phyloP scores from a whole-genome alignment of 257 asterid species.

The Solanum arcanum region DNA sequence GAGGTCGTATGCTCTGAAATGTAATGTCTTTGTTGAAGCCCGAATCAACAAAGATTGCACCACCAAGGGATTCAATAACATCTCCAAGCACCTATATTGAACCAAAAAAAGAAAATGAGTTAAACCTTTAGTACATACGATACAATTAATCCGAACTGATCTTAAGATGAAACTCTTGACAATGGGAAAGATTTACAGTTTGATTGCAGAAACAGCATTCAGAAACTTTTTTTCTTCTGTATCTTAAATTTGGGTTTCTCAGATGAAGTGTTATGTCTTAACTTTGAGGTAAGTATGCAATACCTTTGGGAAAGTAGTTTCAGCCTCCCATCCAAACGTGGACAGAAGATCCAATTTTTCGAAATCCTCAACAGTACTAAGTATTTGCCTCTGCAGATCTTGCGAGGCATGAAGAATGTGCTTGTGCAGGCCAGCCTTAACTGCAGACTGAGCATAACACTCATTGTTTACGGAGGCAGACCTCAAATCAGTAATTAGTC shows the following conservation, averaged over 20 bases:
- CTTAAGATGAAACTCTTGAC: not conserved
- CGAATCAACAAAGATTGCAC: constrained; percentile 72
- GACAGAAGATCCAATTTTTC: constrained; percentile 6
- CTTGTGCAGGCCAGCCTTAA: constrained; percentile 49
- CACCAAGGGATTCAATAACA: constrained; percentile 66
- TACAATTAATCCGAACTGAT: not conserved
- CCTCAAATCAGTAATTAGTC: constrained; percentile 66
- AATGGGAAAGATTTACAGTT: not conserved
- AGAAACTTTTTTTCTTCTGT: not conserved
- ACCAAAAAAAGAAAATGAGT: constrained; percentile 6
- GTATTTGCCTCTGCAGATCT: constrained; percentile 48
- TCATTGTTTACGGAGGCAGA: constrained; percentile 80
- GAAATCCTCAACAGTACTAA: constrained; percentile 8
- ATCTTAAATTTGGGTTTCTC: not conserved
- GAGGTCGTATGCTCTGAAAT: constrained; percentile 46
- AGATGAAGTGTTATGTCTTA: not conserved
- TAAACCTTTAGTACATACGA: not conserved
- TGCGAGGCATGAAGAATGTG: constrained; percentile 58
- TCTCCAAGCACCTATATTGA: constrained; percentile 65
- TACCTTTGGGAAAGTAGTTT: constrained; percentile 62
- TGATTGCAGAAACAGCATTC: not conserved
- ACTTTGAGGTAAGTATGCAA: not conserved
- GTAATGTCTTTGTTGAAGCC: constrained; percentile 38
- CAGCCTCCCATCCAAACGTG: constrained; percentile 71
- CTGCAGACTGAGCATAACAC: constrained; percentile 52